Evolutionary conservation across 257 asterid genomes (phyloP).

Genomic region (Forsythia suspensa): DNA sequence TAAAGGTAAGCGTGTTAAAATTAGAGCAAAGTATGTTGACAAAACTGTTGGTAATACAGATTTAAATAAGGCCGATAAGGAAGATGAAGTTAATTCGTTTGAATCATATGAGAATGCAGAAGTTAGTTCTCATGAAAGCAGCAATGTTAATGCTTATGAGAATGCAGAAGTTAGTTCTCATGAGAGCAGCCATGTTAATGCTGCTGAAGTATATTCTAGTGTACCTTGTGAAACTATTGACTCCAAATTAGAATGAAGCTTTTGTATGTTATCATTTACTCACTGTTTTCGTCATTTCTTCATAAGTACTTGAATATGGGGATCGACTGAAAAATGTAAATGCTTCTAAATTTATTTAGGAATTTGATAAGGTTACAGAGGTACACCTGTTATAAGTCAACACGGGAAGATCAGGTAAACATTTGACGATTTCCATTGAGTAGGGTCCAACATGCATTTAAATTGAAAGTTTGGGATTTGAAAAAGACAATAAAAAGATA

Average conservation of each 20-base stretch:
- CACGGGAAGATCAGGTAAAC: neutral
- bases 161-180: slow-evolving; percentile 29
- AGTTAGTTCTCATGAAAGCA: slow-evolving; percentile 25
- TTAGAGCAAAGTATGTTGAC: slow-evolving; percentile 42
- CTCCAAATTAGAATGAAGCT: neutral
- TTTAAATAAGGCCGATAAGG: slow-evolving; percentile 24
- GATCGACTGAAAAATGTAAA: neutral
- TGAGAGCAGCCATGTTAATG: neutral
- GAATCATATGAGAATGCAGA: slow-evolving; percentile 30
- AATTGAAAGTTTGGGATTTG: neutral
- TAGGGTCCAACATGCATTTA: neutral
- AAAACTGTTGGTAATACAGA: slow-evolving; percentile 13
- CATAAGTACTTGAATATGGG: neutral
- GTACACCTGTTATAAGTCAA: neutral
- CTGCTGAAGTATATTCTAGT: neutral
- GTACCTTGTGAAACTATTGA: neutral
- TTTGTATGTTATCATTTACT: neutral
- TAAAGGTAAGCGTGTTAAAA: slow-evolving; percentile 77
- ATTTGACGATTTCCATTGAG: neutral
- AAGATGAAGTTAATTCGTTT: slow-evolving; percentile 24
- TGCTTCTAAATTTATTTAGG: neutral
- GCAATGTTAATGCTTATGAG: neutral
- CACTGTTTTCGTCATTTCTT: neutral
- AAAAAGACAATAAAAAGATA: no score
- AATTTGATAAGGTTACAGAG: neutral